A percentile compares a stretch with the other conserved stretches of the same genome.
Evolutionary conservation across 1,284 basidiomycete genomes (phyloP).

Genomic region (Volvariella volvacea): DNA sequence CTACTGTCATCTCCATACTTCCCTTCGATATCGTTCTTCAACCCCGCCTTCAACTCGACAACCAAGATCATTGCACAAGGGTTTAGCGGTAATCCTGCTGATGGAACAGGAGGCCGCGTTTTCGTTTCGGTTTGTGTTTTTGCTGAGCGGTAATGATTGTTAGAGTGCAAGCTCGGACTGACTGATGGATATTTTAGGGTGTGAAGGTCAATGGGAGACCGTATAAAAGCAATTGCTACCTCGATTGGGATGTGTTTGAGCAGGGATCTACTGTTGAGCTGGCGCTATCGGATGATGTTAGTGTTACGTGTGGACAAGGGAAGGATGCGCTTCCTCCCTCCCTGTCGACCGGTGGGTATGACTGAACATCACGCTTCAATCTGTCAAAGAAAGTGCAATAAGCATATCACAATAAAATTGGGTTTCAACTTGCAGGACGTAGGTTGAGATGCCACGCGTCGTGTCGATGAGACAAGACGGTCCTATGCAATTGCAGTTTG

Average conservation of each 20-base stretch:
- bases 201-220: constrained; percentile 47
- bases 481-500: too few species aligned
- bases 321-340: constrained; percentile 47
- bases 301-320: constrained; percentile 41
- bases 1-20: constrained; percentile 60
- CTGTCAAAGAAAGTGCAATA: too few species aligned
- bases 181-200: constrained; percentile 25
- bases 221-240: constrained; percentile 54
- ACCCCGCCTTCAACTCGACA: constrained; percentile 56
- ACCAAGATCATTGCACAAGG: constrained; percentile 47
- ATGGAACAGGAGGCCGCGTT: constrained; percentile 45
- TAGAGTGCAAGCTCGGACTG: neutral
- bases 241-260: constrained; percentile 56
- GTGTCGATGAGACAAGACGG: too few species aligned
- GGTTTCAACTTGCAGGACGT: too few species aligned
- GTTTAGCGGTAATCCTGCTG: constrained; percentile 44
- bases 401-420: too few species aligned
- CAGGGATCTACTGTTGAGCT: constrained; percentile 45
- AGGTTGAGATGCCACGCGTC: too few species aligned
- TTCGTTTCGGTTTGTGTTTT: constrained; percentile 46
- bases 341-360: constrained; percentile 51
- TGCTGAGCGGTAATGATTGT: neutral
- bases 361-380: constrained; percentile 16
- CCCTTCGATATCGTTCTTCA: constrained; percentile 51
- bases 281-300: constrained; percentile 45